phyloP scores from a whole-genome alignment of 345 rosid species.

The Raphanus sativus region DNA sequence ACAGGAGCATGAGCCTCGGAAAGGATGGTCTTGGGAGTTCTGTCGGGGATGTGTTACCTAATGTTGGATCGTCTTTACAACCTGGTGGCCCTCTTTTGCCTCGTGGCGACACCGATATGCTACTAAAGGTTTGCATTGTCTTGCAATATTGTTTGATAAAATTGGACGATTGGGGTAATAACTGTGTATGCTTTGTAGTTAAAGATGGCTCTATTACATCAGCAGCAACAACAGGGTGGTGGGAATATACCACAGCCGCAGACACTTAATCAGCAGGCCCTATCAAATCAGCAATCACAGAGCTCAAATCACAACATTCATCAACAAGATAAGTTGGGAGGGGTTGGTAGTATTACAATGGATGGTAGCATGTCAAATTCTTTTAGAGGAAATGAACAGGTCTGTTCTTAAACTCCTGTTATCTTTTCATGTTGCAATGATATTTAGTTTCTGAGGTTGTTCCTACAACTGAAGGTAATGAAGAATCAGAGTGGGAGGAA shows the following conservation, averaged over 20 bases:
- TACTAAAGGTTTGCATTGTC: conserved; percentile 58
- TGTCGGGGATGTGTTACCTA: conserved; percentile 68
- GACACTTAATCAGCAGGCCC: conserved; percentile 60
- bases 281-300: conserved; percentile 73
- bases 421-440: not conserved
- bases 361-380: conserved; percentile 93
- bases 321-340: conserved; percentile 87
- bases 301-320: conserved; percentile 69
- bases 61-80: conserved; percentile 68
- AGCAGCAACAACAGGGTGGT: conserved; percentile 57
- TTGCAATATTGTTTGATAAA: not conserved
- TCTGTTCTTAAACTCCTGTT: conserved; percentile 40
- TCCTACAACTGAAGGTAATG: conserved; percentile 69
- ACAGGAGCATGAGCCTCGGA: conserved; percentile 57
- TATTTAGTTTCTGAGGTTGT: conserved; percentile 18
- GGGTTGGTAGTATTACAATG: conserved; percentile 59
- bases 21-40: conserved; percentile 76
- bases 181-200: conserved; percentile 44
- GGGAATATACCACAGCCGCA: conserved; percentile 49
- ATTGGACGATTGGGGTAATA: not conserved
- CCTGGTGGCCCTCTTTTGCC: conserved; percentile 54
- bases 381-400: conserved; percentile 98
- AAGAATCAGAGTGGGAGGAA: conserved; percentile 95
- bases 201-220: conserved; percentile 62
- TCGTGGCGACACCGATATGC: conserved; percentile 64